Base-by-base conservation (phyloP, 805 yeast genomes). In the Blastobotrys muscicola region DNA sequence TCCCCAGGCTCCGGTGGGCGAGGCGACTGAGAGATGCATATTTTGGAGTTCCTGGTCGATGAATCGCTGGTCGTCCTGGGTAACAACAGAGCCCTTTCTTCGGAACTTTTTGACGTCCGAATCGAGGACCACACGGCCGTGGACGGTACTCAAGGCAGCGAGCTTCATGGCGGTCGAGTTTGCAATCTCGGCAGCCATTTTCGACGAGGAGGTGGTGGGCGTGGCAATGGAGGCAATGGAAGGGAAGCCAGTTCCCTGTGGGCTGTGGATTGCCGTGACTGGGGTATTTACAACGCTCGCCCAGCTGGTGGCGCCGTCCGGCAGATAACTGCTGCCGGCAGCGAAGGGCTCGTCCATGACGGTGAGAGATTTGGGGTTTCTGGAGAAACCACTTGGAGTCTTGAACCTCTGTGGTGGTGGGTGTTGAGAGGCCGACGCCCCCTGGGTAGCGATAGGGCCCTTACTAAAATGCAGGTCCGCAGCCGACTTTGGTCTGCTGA, bases 121-220 rank as follows among this genome's bases (percentile, higher is more conserved):
- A 48, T 69, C 73, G 26, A 69, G 55, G 37, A 64, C 61, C 3
- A 60, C 77, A 15, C 84, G 60, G 14, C 44, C 44, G 36, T 41
- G 46, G 48, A 78, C 79, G 2, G 85, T 79, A 20, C 80, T 74
- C 44, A 80, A 67, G 0, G 85, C 85, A 4, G 82, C 82, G 50
- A 80, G 62, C 55, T 80, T 80, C 60, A 74, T 61, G n/a, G 75
- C 73, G 29, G 71, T 68, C 15, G 56, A 42, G 43, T 45, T 50
- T 7, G 57, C 49, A 26, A 61, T 58, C 43, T 60, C 63, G 10
- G 55, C 54, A 41, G 52, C 57, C 37, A 53, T 46, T 36, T 50
- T 52, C 30, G 48, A 39, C 23, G 39, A 44, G 38, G 54, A 33
- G 8, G 38, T 20, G 31, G 29, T 26, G 29, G 33, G 29, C 13